phyloP scores from a whole-genome alignment of 208 protist genomes.

The Herpetomonas samuelpessoai region DNA sequence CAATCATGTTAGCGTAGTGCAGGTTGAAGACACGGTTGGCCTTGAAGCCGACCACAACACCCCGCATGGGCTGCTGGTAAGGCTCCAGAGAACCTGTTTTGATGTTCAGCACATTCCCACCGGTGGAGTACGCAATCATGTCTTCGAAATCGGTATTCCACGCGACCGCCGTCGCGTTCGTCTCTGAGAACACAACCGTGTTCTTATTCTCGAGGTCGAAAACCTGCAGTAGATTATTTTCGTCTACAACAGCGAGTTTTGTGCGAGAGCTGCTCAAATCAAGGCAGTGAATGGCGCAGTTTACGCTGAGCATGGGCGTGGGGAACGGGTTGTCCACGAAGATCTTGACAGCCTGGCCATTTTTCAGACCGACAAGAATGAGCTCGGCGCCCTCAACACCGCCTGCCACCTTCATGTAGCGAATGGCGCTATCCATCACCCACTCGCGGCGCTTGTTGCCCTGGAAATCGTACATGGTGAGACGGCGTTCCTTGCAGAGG shows the following conservation, averaged over 20 bases:
- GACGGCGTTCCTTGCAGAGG: constrained; percentile 83
- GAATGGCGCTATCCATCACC: constrained; percentile 91
- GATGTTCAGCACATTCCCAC: constrained; percentile 85
- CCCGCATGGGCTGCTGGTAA: constrained; percentile 92
- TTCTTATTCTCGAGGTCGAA: constrained; percentile 84
- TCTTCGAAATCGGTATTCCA: constrained; percentile 96
- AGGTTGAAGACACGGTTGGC: constrained; percentile 95
- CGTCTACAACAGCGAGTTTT: constrained; percentile 94
- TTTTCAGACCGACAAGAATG: constrained; percentile 92
- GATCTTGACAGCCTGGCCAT: constrained; percentile 90
- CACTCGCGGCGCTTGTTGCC: constrained; percentile 93
- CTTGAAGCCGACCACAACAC: constrained; percentile 95
- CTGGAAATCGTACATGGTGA: constrained; percentile 91
- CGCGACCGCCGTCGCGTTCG: constrained; percentile 84
- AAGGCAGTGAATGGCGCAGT: constrained; percentile 73
- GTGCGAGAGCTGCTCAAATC: constrained; percentile 86
- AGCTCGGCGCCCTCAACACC: constrained; percentile 88
- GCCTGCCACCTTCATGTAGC: constrained; percentile 94
- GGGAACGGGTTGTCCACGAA: constrained; percentile 97
- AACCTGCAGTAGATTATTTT: constrained; percentile 83
- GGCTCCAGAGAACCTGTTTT: constrained; percentile 93
- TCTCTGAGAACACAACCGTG: constrained; percentile 90
- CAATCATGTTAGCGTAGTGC: constrained; percentile 74
- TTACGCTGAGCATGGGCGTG: constrained; percentile 87
- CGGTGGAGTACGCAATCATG: constrained; percentile 93